Conservation (phyloP, 2,329 filamentous ascomycete genomes). For the Passalora sequoiae region DNA sequence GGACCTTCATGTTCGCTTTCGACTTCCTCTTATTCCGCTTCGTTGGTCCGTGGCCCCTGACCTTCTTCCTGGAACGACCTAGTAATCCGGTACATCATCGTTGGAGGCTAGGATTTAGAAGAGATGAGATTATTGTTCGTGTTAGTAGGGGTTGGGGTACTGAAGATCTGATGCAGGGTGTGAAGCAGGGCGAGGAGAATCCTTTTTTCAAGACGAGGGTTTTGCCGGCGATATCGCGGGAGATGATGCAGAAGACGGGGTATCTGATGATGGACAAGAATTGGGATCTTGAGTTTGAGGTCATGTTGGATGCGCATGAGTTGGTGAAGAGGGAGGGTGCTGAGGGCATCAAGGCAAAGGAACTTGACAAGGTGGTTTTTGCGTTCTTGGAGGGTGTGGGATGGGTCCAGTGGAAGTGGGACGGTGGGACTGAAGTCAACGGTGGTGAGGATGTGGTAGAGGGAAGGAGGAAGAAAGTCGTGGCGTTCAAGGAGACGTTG, state of each 20-base stretch:
- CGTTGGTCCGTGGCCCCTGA: conserved; percentile 44
- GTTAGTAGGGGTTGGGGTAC: conserved; percentile 69
- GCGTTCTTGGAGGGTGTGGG: conserved; percentile 63
- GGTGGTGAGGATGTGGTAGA: conserved; percentile 57
- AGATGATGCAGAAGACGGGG: conserved; percentile 72
- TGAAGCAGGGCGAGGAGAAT: conserved; percentile 50
- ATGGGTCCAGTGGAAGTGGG: conserved; percentile 51
- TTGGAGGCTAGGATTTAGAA: conserved; percentile 67
- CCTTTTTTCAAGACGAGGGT: conserved; percentile 58
- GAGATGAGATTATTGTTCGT: conserved; percentile 74
- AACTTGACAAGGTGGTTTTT: conserved; percentile 66
- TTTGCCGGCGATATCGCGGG: conserved; percentile 62
- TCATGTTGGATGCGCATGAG: conserved; percentile 68
- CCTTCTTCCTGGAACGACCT: conserved; percentile 57
- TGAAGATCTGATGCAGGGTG: conserved; percentile 49
- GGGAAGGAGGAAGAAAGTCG: conserved; percentile 65
- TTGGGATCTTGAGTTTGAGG: conserved; percentile 82
- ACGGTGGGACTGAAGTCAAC: conserved; percentile 34
- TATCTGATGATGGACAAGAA: conserved; percentile 78
- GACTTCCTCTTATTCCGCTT: conserved; percentile 58
- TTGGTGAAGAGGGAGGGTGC: conserved; percentile 60
- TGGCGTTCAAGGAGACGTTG: conserved; percentile 73
- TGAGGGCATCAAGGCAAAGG: conserved; percentile 56
- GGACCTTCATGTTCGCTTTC: conserved; percentile 62
- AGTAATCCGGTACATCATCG: conserved; percentile 67